Evolutionary conservation across 495 filamentous ascomycete species (phyloP).

Genomic region (Tuber melanosporum): DNA sequence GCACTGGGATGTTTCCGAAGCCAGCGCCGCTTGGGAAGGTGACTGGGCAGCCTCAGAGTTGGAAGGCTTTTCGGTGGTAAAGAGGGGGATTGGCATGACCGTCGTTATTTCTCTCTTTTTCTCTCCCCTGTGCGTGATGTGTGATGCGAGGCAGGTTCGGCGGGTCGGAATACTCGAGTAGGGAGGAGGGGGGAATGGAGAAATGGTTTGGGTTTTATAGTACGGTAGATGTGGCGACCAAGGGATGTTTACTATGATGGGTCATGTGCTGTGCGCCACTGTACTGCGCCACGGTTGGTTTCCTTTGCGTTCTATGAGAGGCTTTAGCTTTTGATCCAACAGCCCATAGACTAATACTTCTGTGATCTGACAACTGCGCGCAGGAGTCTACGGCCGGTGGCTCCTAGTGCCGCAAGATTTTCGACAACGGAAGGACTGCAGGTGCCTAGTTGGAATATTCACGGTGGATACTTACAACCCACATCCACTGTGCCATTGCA

Average conservation of each 20-base stretch:
- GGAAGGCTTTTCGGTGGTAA: constrained; percentile 41
- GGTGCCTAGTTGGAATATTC: background rate
- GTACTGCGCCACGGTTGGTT: background rate
- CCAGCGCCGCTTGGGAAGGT: constrained; percentile 14
- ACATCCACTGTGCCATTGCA: background rate
- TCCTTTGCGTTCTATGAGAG: background rate
- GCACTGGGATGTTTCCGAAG: constrained; percentile 15
- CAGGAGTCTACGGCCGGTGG: too few relatives aligned
- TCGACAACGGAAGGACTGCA: background rate
- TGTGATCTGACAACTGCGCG: too few relatives aligned
- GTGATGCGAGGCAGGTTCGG: background rate
- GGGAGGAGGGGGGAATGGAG: background rate
- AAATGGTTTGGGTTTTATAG: background rate
- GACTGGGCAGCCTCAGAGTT: constrained; percentile 27
- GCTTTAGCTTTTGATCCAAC: background rate
- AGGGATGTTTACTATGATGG: background rate
- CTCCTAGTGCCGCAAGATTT: background rate
- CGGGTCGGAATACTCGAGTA: background rate
- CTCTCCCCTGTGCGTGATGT: background rate
- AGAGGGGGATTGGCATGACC: constrained; percentile 42
- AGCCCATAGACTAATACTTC: too few relatives aligned
- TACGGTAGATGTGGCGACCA: background rate
- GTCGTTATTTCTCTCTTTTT: background rate
- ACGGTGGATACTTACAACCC: background rate
- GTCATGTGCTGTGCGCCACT: background rate